phyloP scores from a whole-genome alignment of 2,329 filamentous ascomycete genomes.

The Fusarium guadeloupense region DNA sequence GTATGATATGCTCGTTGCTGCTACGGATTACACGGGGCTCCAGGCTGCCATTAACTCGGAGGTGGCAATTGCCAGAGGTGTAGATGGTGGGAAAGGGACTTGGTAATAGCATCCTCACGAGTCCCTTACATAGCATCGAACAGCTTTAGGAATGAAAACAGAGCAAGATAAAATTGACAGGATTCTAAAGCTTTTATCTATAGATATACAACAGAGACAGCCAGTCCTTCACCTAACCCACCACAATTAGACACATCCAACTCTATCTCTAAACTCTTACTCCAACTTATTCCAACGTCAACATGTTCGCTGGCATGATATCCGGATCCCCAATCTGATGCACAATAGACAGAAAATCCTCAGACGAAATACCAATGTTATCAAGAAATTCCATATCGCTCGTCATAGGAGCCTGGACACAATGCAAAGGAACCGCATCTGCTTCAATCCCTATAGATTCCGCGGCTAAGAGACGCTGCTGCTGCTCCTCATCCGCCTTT shows the following conservation, averaged over 20 bases:
- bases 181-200: neutral
- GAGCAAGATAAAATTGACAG: neutral
- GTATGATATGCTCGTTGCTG: constrained; percentile 67
- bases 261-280: neutral
- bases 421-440: constrained; percentile 4
- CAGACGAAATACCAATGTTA: constrained; percentile 51
- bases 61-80: constrained; percentile 56
- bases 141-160: neutral
- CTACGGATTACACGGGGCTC: constrained; percentile 62
- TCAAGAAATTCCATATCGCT: constrained; percentile 48
- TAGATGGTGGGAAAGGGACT: neutral
- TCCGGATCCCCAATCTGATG: constrained; percentile 47
- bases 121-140: no score
- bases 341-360: constrained; percentile 51
- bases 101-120: neutral
- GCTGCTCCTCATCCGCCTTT: constrained; percentile 5
- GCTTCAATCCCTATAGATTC: neutral
- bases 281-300: constrained; percentile 24
- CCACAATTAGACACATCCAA: neutral
- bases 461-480: neutral
- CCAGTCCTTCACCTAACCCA: neutral
- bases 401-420: constrained; percentile 12
- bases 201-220: neutral
- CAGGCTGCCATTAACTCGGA: constrained; percentile 54
- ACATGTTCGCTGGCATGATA: constrained; percentile 33